These are phyloP conservation scores for Lachnellula hyalina DNA, from an alignment of 2,329 filamentous ascomycete species.

Conservation along the genomic window DNA sequence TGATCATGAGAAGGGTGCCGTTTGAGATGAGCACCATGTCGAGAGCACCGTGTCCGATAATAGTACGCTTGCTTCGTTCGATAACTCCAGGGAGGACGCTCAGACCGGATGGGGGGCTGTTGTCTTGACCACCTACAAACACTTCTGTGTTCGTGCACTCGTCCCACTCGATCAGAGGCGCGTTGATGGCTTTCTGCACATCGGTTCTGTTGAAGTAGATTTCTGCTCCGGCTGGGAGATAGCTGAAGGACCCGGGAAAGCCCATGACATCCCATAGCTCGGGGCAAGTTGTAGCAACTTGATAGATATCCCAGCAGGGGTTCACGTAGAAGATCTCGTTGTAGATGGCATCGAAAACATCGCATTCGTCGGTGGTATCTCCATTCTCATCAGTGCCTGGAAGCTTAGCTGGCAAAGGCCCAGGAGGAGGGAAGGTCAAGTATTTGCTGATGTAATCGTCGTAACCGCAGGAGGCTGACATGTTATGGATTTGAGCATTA, in stretches of 20 bases:
- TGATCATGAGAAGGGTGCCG: slow-evolving; percentile 53
- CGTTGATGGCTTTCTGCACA: slow-evolving; percentile 58
- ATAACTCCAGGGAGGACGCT: slow-evolving; percentile 65
- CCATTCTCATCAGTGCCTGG: slow-evolving; percentile 40
- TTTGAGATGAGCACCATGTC: slow-evolving; percentile 49
- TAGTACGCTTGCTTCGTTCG: slow-evolving; percentile 64
- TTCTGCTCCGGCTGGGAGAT: slow-evolving; percentile 54
- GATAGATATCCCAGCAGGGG: slow-evolving; percentile 76
- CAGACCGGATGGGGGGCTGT: slow-evolving; percentile 48
- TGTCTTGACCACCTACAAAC: slow-evolving; percentile 45
- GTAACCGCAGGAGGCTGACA: slow-evolving; percentile 56
- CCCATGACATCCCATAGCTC: slow-evolving; percentile 63
- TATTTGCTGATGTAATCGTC: slow-evolving; percentile 54
- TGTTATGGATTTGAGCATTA: slow-evolving; percentile 44
- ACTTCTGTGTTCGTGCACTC: slow-evolving; percentile 47
- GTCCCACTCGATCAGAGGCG: slow-evolving; percentile 62
- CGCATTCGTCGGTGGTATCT: slow-evolving; percentile 44
- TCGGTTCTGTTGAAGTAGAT: slow-evolving; percentile 60
- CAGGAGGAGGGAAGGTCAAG: slow-evolving; percentile 63
- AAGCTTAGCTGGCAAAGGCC: slow-evolving; percentile 46
- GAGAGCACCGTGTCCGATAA: slow-evolving; percentile 67
- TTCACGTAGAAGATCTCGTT: slow-evolving; percentile 53
- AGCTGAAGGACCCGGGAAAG: slow-evolving; percentile 60
- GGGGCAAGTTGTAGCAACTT: slow-evolving; percentile 68
- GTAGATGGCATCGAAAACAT: slow-evolving; percentile 51